Evolutionary conservation across 169 alveolate species (phyloP), one percentile per base, ranked within the genome.

Genomic region (Plasmodium fragile): DNA sequence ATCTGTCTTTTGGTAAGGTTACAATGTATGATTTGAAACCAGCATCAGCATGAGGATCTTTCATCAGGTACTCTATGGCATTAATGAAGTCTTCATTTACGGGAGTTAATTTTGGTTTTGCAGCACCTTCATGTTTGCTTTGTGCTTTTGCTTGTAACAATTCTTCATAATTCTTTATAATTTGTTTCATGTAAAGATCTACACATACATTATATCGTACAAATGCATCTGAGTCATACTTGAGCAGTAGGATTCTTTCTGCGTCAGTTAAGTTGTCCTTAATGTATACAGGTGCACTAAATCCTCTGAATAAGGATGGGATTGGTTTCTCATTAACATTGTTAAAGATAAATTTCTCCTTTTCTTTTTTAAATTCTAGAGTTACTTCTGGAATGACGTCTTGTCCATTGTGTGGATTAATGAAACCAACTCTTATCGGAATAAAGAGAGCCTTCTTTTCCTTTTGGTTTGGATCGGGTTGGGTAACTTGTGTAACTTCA

Each of bases 261-360:
- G 95, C 97, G 39, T 94, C 98, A 1, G 97, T 93, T 92, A 97
- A 97, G 41, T 95, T 95, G 69, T 92, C 96, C 82, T 95, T 96
- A 73, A 98, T 96, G 81, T 96, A 95, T 25, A 97, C 98, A 3
- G 99, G 99, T 5, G 99, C 99, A 1, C 98, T 97, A 82, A 98
- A 98, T 16, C 96, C 98, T 49, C 99, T 96, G 89, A 97, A 96
- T 18, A 97, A 83, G 8, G 99, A 98, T 10, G 97, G 95, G 28
- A 97, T 97, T 49, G 98, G 98, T 83, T 95, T 97, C 82, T 96
- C 98, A 52, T 73, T n/a, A 0, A 97, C 95, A 55, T 93, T 96
- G n/a, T 80, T 92, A 32, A 97, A 34, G 28, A 79, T 92, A 45
- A 98, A 98, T 25, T 96, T 95, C 87, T 97, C 97, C 79, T 81